Percentiles rank a stretch among this genome's conserved stretches.
Evolutionary conservation across 2,329 filamentous ascomycete species (phyloP).

Genomic region (Hymenoscyphus occultus): DNA sequence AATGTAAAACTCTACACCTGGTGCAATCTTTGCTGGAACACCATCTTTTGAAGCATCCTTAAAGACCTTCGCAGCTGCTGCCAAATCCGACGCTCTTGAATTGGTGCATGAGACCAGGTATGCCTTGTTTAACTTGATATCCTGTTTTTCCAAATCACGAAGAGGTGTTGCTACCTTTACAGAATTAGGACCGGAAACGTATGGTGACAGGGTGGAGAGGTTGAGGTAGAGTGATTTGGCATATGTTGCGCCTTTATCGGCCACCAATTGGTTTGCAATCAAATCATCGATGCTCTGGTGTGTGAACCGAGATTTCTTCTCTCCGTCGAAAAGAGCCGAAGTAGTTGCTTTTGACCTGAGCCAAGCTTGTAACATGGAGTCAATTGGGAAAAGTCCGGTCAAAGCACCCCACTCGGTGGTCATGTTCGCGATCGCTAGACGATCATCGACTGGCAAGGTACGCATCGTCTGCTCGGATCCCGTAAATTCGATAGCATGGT

Average conservation of each 20-base stretch:
- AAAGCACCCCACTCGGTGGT: constrained; percentile 78
- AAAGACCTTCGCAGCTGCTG: constrained; percentile 81
- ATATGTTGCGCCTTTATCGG: constrained; percentile 76
- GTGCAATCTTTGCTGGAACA: constrained; percentile 65
- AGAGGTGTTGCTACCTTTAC: constrained; percentile 85
- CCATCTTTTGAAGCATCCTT: constrained; percentile 66
- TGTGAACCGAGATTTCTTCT: constrained; percentile 58
- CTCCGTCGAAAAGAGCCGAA: constrained; percentile 56
- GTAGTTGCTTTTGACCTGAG: constrained; percentile 72
- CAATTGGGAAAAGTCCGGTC: constrained; percentile 75
- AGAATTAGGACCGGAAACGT: constrained; percentile 83
- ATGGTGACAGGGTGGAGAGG: constrained; percentile 78
- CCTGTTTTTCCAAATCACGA: constrained; percentile 64
- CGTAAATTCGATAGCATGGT: constrained; percentile 85
- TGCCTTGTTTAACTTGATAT: constrained; percentile 78
- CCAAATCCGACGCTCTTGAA: constrained; percentile 74
- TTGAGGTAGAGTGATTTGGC: constrained; percentile 81
- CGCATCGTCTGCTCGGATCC: constrained; percentile 74
- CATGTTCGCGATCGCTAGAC: constrained; percentile 78
- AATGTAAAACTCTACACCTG: constrained; percentile 82
- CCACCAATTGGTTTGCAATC: constrained; percentile 60
- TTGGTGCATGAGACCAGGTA: constrained; percentile 94
- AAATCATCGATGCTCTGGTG: constrained; percentile 73
- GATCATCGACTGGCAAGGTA: constrained; percentile 68
- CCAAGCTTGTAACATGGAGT: constrained; percentile 69